Evolutionary conservation across 2,329 filamentous ascomycete genomes (phyloP).

Genomic region (Trichophyton benhamiae): DNA sequence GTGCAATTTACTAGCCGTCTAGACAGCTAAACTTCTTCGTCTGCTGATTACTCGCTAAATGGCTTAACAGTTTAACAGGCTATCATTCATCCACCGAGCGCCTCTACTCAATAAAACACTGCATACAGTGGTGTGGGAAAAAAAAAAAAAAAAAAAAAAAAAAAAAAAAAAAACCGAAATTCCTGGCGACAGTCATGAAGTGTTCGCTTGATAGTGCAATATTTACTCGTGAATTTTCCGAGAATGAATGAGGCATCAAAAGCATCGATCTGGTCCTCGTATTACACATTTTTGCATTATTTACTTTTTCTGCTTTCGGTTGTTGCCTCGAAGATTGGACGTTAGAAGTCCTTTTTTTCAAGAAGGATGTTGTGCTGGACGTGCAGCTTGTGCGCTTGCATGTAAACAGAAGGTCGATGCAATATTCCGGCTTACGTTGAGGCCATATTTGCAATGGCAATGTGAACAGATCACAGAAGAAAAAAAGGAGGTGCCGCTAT

Average conservation of each 20-base stretch:
- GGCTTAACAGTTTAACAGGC: too few relatives aligned
- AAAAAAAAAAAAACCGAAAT: too few relatives aligned
- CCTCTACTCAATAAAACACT: neutral
- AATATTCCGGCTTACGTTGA: neutral
- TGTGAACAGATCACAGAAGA: neutral
- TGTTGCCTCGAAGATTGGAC: neutral
- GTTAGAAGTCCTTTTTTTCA: neutral
- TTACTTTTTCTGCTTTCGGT: neutral
- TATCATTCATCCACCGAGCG: neutral
- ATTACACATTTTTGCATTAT: neutral
- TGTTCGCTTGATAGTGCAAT: neutral
- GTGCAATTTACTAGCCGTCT: too few relatives aligned
- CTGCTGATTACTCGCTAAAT: too few relatives aligned
- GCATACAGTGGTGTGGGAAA: neutral
- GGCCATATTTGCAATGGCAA: neutral
- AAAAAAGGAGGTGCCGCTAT: neutral
- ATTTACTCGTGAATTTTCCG: neutral
- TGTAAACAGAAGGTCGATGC: neutral
- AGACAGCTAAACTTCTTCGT: too few relatives aligned
- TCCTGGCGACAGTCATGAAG: neutral
- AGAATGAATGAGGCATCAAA: neutral
- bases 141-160: too few relatives aligned
- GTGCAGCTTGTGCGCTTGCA: neutral
- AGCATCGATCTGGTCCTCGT: neutral
- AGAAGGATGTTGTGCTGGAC: neutral